phyloP scores from a whole-genome alignment of 345 rosid genomes.

The Boechera retrofracta region DNA sequence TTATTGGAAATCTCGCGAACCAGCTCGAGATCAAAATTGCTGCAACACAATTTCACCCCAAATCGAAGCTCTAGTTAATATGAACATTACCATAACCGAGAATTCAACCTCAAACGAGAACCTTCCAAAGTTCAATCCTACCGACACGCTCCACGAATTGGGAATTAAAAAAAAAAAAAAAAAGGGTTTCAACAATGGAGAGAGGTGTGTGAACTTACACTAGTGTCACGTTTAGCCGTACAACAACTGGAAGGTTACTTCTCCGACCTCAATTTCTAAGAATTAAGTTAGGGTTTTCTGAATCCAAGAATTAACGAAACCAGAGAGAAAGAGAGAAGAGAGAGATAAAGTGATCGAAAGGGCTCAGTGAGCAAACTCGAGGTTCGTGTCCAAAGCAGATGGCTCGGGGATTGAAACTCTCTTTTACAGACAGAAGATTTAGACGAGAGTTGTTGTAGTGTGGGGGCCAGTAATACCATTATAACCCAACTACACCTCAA shows the following conservation, averaged over 20 bases:
- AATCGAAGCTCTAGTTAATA: conserved; percentile 28
- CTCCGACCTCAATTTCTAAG: conserved; percentile 35
- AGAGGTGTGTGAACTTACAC: conserved; percentile 46
- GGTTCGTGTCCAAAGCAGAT: conserved; percentile 49
- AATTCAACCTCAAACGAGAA: conserved; percentile 19
- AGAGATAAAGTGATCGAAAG: conserved; percentile 55
- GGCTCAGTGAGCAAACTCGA: conserved; percentile 54
- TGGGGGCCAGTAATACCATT: neutral
- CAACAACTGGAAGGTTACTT: neutral
- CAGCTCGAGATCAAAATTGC: conserved; percentile 47
- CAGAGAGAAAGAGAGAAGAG: conserved; percentile 42
- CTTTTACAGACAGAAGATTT: neutral
- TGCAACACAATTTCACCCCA: conserved; percentile 1
- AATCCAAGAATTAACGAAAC: conserved; percentile 37
- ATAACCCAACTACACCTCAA: no score
- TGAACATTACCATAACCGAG: neutral
- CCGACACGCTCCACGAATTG: conserved; percentile 13
- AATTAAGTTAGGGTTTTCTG: conserved; percentile 50
- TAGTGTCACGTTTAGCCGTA: conserved; percentile 35
- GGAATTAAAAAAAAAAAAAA: conserved; percentile 5
- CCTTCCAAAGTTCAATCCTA: neutral
- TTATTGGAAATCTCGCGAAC: conserved; percentile 23
- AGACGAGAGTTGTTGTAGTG: conserved; percentile 10
- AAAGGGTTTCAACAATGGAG: conserved; percentile 52
- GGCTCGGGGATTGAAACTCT: conserved; percentile 7